A percentile compares a stretch with the other conserved stretches of the same genome.
These are phyloP conservation scores for Capronia coronata DNA, from an alignment of 2,329 filamentous ascomycete species.

Conservation along the genomic window DNA sequence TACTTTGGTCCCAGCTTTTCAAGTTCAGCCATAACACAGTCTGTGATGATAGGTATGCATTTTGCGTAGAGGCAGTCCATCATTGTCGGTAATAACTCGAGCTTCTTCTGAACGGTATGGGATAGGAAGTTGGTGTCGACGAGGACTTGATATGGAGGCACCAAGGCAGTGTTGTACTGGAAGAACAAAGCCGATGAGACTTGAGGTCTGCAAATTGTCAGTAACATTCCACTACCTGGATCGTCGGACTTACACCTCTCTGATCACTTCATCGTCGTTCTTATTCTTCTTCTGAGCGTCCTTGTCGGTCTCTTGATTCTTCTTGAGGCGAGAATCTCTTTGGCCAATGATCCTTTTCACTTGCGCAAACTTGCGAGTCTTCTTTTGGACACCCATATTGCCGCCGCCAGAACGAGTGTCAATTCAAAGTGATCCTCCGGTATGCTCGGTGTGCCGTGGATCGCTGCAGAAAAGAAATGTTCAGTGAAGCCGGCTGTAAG, in stretches of 20 bases:
- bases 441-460: not conserved
- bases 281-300: slow-evolving; percentile 51
- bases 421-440: not conserved
- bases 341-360: slow-evolving; percentile 79
- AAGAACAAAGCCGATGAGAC: slow-evolving; percentile 79
- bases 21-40: slow-evolving; percentile 74
- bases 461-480: slow-evolving; percentile 8
- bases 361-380: slow-evolving; percentile 79
- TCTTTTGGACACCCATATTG: slow-evolving; percentile 80
- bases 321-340: slow-evolving; percentile 72
- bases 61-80: slow-evolving; percentile 94
- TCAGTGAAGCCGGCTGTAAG: slow-evolving; percentile 13
- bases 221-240: not conserved
- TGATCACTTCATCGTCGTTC: slow-evolving; percentile 59
- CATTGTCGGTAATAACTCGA: slow-evolving; percentile 77
- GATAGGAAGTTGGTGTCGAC: slow-evolving; percentile 87
- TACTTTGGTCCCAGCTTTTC: slow-evolving; percentile 89
- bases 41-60: slow-evolving; percentile 79
- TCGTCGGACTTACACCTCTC: slow-evolving; percentile 55
- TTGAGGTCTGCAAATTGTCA: slow-evolving; percentile 52
- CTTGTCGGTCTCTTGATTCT: slow-evolving; percentile 66
- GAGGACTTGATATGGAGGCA: slow-evolving; percentile 73
- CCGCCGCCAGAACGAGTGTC: slow-evolving; percentile 1
- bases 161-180: slow-evolving; percentile 76
- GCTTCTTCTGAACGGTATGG: slow-evolving; percentile 84